Evolutionary conservation across 768 basidiomycete genomes (phyloP).

Genomic region (Rhizopogon roseolus): DNA sequence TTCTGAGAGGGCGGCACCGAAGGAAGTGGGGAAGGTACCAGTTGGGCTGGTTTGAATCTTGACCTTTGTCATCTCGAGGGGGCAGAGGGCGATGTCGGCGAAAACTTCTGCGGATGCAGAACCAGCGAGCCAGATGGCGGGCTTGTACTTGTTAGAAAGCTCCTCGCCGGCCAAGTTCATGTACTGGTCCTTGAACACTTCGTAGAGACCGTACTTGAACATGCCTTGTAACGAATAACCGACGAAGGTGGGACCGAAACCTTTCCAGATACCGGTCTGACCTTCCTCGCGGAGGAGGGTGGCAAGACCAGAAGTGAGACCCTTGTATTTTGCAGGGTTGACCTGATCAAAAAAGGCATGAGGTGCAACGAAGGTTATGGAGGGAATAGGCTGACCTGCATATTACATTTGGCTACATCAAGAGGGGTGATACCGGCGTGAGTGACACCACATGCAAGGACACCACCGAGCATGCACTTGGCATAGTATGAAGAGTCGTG

Average conservation of each 20-base stretch:
- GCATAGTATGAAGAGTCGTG: constrained; percentile 74
- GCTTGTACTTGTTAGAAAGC: constrained; percentile 73
- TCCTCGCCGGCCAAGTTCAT: constrained; percentile 89
- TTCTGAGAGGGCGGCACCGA: constrained; percentile 64
- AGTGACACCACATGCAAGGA: constrained; percentile 81
- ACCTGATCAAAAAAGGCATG: constrained; percentile 41
- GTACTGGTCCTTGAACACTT: constrained; percentile 92
- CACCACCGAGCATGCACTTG: constrained; percentile 87
- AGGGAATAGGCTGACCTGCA: constrained; percentile 55
- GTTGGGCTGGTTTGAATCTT: constrained; percentile 77
- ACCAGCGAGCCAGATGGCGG: constrained; percentile 88
- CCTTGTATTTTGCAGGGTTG: constrained; percentile 69
- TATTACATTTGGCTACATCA: constrained; percentile 89
- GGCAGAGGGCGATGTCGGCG: constrained; percentile 94
- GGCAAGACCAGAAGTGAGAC: constrained; percentile 55
- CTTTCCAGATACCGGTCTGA: constrained; percentile 86
- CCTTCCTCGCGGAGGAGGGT: constrained; percentile 79
- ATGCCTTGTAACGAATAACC: constrained; percentile 95
- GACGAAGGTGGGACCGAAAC: constrained; percentile 87
- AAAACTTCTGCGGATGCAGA: constrained; percentile 95
- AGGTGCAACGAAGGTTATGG: neutral
- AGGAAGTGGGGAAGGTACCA: constrained; percentile 76
- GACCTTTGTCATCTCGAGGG: constrained; percentile 91
- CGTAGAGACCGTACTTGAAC: constrained; percentile 99
- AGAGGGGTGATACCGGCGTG: constrained; percentile 86